Evolutionary conservation across 208 protist species (phyloP).

Genomic region (Leishmania turanica): DNA sequence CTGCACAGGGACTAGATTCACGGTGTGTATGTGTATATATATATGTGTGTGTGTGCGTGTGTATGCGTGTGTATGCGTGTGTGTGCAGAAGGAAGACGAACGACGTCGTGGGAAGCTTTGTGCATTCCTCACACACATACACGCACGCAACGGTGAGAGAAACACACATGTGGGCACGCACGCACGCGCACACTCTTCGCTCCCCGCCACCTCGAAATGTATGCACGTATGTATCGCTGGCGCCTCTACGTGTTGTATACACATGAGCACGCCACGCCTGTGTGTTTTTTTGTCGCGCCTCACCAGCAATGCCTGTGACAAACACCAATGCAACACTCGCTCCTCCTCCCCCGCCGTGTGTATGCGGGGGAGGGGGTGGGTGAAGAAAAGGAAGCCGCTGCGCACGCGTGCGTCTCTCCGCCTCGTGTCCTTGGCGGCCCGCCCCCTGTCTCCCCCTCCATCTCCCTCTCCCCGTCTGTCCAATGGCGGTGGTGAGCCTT

Average conservation of each 20-base stretch:
- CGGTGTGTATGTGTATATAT: neutral
- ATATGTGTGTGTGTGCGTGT: neutral
- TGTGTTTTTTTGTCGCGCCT: neutral
- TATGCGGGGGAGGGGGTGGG: neutral
- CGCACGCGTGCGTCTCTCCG: neutral
- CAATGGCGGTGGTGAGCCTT: neutral
- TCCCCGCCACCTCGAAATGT: neutral
- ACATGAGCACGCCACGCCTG: neutral
- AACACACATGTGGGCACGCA: neutral
- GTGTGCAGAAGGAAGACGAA: neutral
- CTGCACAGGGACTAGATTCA: neutral
- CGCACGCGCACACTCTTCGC: neutral
- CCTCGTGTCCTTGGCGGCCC: neutral
- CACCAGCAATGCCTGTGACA: neutral
- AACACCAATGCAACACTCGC: neutral
- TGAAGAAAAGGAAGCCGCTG: neutral
- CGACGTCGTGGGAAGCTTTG: neutral
- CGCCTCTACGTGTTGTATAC: neutral
- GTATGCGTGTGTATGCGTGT: too few relatives aligned
- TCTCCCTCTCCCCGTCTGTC: neutral
- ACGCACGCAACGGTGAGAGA: neutral
- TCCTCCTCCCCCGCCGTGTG: neutral
- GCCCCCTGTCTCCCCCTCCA: neutral
- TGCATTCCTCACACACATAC: neutral
- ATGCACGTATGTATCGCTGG: conserved; percentile 11